Evolutionary conservation across 306 rosid species (phyloP).

Genomic region (Castanopsis chinensis): DNA sequence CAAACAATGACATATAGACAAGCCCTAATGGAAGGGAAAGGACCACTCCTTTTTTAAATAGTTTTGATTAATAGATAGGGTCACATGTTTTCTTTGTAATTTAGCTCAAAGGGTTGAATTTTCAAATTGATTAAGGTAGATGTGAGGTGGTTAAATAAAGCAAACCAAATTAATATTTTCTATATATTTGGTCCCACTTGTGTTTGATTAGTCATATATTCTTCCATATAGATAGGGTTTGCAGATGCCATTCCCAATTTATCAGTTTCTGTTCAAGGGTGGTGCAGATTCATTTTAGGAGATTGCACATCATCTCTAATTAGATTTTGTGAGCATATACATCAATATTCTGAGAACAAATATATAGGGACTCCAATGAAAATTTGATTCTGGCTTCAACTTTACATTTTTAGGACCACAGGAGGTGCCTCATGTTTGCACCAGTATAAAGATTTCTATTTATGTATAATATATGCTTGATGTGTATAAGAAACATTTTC

Average conservation of each 20-base stretch:
- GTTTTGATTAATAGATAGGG: slow-evolving; percentile 32
- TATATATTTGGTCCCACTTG: slow-evolving; percentile 9
- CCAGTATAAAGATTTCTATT: too few species aligned
- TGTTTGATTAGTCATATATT: background rate
- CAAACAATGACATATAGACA: slow-evolving; percentile 56
- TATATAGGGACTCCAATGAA: background rate
- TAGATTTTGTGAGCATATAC: background rate
- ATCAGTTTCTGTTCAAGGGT: background rate
- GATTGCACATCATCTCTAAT: slow-evolving; percentile 17
- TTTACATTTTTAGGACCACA: too few species aligned
- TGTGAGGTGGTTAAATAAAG: slow-evolving; percentile 18
- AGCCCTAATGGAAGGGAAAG: slow-evolving; percentile 40
- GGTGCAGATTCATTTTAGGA: slow-evolving; percentile 3
- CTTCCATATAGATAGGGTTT: slow-evolving; percentile 10
- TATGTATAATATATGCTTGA: too few species aligned
- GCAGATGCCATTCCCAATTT: background rate
- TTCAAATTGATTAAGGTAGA: slow-evolving; percentile 14
- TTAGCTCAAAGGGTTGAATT: slow-evolving; percentile 4
- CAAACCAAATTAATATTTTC: background rate
- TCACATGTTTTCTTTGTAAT: slow-evolving; percentile 44
- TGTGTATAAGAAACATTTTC: background rate
- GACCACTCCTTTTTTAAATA: slow-evolving; percentile 51
- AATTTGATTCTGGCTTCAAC: too few species aligned
- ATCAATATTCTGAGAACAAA: background rate
- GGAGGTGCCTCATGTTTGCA: too few species aligned